Percentiles rank a stretch among this genome's conserved stretches.
phyloP scores from a whole-genome alignment of 805 yeast genomes.

The Schwanniomyces pseudopolymorphus region DNA sequence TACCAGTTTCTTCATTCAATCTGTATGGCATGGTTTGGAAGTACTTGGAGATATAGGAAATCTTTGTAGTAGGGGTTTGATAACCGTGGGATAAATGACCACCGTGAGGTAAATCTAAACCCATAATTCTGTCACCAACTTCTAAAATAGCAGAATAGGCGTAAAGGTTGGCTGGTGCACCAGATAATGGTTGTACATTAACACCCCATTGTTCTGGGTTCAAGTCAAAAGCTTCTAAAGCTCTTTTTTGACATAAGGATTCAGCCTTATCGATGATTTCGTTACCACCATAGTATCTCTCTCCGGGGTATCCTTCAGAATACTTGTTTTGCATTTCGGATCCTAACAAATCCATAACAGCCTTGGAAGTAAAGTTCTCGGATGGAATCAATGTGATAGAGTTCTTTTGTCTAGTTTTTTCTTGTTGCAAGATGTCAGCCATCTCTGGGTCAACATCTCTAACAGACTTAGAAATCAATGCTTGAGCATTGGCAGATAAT shows the following conservation, averaged over 20 bases:
- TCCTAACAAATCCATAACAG: constrained; percentile 95
- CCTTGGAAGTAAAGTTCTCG: constrained; percentile 94
- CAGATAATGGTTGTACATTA: constrained; percentile 93
- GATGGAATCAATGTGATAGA: constrained; percentile 94
- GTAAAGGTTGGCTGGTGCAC: constrained; percentile 97
- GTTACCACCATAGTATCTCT: constrained; percentile 98
- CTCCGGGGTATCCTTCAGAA: constrained; percentile 99
- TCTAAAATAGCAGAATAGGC: constrained; percentile 94
- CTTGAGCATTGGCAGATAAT: constrained; percentile 62
- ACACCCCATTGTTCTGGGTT: constrained; percentile 92
- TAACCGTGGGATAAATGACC: constrained; percentile 99
- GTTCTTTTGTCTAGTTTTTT: constrained; percentile 87
- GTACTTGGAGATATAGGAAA: constrained; percentile 93
- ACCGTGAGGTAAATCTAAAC: constrained; percentile 96
- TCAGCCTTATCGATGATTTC: constrained; percentile 96
- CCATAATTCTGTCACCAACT: constrained; percentile 97
- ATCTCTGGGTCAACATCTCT: constrained; percentile 78
- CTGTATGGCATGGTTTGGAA: constrained; percentile 99
- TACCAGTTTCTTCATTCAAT: constrained; percentile 86
- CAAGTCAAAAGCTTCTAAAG: constrained; percentile 82
- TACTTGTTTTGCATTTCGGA: constrained; percentile 98
- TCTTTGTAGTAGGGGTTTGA: constrained; percentile 90
- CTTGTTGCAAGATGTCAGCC: constrained; percentile 69
- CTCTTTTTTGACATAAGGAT: constrained; percentile 89
- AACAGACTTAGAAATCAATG: constrained; percentile 61